Percentiles rank a stretch among this genome's conserved stretches.
These are phyloP conservation scores for Vitis riparia DNA, from an alignment of 164 flowering plant species.

Conservation along the genomic window DNA sequence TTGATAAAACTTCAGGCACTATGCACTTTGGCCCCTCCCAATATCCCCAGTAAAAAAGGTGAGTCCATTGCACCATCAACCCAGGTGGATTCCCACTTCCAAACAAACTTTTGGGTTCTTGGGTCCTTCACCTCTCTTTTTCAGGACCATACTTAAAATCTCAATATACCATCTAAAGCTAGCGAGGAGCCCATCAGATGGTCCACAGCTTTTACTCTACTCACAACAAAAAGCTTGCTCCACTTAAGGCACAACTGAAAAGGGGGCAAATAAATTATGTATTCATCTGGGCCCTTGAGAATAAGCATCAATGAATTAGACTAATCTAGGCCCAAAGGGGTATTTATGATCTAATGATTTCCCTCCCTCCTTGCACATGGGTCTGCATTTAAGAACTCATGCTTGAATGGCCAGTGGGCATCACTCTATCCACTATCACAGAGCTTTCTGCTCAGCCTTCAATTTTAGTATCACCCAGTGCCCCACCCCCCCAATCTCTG, in stretches of 20 bases:
- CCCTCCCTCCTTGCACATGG: constrained; percentile 22
- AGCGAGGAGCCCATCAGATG: neutral
- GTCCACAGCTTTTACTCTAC: constrained; percentile 30
- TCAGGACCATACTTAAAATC: constrained; percentile 6
- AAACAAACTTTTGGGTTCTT: too few relatives aligned
- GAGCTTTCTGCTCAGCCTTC: neutral
- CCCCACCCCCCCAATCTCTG: too few relatives aligned
- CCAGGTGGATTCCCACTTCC: too few relatives aligned
- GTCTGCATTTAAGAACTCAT: constrained; percentile 18
- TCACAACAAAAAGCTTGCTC: constrained; percentile 17
- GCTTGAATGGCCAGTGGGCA: constrained; percentile 2
- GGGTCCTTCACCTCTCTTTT: constrained; percentile 3
- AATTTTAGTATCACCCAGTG: neutral
- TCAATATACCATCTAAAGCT: neutral
- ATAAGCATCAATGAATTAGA: neutral
- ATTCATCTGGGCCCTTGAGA: neutral
- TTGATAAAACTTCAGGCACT: too few relatives aligned
- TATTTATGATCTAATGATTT: neutral
- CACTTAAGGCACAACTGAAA: constrained; percentile 4
- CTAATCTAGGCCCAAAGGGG: neutral
- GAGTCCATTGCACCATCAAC: too few relatives aligned
- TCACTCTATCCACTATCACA: neutral
- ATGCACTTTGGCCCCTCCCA: too few relatives aligned
- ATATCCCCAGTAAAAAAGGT: too few relatives aligned
- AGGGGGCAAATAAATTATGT: neutral